A percentile compares a stretch with the other conserved stretches of the same genome.
These are phyloP conservation scores for Aurantiochytrium sp. DNA, from an alignment of 108 stramenopile species.

Conservation along the genomic window DNA sequence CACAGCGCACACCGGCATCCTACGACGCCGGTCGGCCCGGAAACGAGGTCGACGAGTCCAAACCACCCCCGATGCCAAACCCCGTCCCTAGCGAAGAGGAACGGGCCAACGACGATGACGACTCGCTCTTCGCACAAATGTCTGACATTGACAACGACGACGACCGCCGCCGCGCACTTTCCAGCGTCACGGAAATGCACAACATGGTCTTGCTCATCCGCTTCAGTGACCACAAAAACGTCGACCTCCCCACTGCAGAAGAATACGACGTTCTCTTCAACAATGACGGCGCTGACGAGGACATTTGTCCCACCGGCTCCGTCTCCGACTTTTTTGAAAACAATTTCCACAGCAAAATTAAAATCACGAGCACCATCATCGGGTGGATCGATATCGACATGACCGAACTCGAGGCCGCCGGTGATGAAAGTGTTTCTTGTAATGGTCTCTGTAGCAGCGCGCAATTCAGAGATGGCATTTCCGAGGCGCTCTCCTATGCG, in stretches of 20 bases:
- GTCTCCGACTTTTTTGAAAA: not conserved
- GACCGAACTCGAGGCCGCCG: not conserved
- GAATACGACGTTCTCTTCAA: not conserved
- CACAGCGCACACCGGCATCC: not conserved
- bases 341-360: not conserved
- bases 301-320: not conserved
- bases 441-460: not conserved
- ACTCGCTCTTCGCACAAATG: not conserved
- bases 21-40: not conserved
- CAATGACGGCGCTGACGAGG: not conserved
- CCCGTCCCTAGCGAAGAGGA: not conserved
- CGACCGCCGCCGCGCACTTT: not conserved
- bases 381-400: not conserved
- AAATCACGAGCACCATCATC: not conserved
- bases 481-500: not conserved
- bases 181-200: not conserved
- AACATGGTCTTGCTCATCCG: constrained; percentile 20
- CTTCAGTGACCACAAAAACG: not conserved
- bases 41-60: not conserved
- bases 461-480: not conserved
- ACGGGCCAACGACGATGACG: not conserved
- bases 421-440: not conserved
- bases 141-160: not conserved
- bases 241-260: not conserved
- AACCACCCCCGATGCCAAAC: not conserved